phyloP scores from a whole-genome alignment of 805 yeast species.

The Vanderwaltozyma tropicalis region DNA sequence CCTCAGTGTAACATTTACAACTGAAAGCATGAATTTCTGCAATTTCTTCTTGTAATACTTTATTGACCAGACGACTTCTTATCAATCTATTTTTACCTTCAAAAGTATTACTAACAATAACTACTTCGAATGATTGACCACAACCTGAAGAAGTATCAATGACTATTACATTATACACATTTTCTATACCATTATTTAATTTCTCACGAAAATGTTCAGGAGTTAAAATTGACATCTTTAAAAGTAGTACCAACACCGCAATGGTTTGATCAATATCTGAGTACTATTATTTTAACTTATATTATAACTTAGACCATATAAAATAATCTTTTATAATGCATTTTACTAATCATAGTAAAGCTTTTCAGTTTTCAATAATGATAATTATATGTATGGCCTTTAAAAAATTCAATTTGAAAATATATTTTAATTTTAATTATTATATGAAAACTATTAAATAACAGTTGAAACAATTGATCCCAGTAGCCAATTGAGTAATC shows the following conservation, averaged over 20 bases:
- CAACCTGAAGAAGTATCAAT: conserved; percentile 70
- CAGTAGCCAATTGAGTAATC: background rate
- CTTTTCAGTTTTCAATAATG: too few relatives aligned
- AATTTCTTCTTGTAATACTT: conserved; percentile 72
- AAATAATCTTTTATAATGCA: too few relatives aligned
- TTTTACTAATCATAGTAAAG: too few relatives aligned
- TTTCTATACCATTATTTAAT: conserved; percentile 17
- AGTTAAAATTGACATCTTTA: conserved; percentile 7
- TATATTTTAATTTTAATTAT: background rate
- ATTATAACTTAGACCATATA: background rate
- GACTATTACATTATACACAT: conserved; percentile 26
- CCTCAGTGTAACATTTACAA: conserved; percentile 78
- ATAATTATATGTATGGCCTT: too few relatives aligned
- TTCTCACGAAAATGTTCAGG: conserved; percentile 20
- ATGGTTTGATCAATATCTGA: too few relatives aligned
- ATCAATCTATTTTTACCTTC: conserved; percentile 72
- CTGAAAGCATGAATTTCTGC: conserved; percentile 89
- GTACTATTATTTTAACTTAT: too few relatives aligned
- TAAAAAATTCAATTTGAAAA: background rate
- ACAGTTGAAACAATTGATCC: background rate
- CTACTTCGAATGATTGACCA: conserved; percentile 94
- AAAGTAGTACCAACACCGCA: too few relatives aligned
- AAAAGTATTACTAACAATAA: conserved; percentile 66
- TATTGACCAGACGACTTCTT: conserved; percentile 81
- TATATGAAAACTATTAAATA: background rate